phyloP scores from a whole-genome alignment of 352 stramenopile genomes.

The Phytophthora agathidicida region DNA sequence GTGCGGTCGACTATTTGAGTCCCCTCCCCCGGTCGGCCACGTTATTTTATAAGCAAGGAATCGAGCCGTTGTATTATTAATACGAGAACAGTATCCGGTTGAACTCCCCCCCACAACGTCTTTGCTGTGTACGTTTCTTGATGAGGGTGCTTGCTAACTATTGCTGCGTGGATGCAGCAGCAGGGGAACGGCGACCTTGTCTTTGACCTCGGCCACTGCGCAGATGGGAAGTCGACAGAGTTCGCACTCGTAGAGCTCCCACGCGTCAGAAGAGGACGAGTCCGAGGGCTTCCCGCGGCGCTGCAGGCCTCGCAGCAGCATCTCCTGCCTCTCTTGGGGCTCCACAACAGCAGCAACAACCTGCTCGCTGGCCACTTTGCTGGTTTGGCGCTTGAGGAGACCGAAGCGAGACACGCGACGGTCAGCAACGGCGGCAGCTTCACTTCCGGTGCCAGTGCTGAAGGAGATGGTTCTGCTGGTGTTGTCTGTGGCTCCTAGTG shows the following conservation, averaged over 20 bases:
- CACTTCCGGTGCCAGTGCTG: background rate
- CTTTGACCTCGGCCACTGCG: slow-evolving; percentile 19
- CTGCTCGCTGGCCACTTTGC: slow-evolving; percentile 9
- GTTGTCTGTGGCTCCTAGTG: background rate
- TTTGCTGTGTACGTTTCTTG: no score
- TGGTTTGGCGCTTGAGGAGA: slow-evolving; percentile 10
- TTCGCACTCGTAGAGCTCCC: slow-evolving; percentile 50
- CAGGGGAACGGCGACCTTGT: slow-evolving; percentile 34
- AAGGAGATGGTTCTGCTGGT: background rate
- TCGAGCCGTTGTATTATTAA: slow-evolving; percentile 47
- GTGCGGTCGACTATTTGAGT: no score
- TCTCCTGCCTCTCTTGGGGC: background rate
- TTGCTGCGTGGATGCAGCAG: slow-evolving; percentile 10
- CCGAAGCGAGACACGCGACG: slow-evolving; percentile 15
- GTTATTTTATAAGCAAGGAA: slow-evolving; percentile 45
- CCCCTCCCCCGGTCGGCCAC: no score
- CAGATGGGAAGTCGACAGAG: slow-evolving; percentile 49
- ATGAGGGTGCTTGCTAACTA: background rate
- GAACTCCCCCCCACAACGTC: no score
- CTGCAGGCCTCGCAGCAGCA: slow-evolving; percentile 27
- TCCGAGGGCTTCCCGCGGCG: slow-evolving; percentile 1
- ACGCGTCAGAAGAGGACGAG: slow-evolving; percentile 11
- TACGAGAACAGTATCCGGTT: slow-evolving; percentile 33
- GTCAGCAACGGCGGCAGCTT: background rate
- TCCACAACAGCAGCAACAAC: background rate